Conservation (phyloP, 2,329 filamentous ascomycete species). For the Penicillium sp. region DNA sequence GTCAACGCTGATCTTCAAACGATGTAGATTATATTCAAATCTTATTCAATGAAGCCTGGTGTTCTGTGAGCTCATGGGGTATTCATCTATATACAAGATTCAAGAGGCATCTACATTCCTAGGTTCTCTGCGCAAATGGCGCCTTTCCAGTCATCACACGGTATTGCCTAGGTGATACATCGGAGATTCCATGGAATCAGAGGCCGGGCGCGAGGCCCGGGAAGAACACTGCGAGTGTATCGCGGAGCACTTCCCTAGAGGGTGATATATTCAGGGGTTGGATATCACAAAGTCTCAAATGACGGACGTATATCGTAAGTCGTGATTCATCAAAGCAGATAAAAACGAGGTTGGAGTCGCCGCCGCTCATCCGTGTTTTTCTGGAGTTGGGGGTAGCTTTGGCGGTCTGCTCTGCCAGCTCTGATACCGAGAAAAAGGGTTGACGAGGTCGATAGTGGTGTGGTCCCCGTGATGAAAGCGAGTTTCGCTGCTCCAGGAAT, state of each 20-base stretch:
- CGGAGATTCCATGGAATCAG: not conserved
- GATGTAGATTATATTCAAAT: not conserved
- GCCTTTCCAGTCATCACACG: not conserved
- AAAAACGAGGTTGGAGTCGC: not conserved
- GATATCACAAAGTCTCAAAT: conserved; percentile 8
- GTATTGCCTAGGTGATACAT: not conserved
- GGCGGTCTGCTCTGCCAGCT: conserved; percentile 7
- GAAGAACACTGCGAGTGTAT: not conserved
- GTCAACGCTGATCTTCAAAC: not conserved
- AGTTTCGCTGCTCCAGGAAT: conserved; percentile 31
- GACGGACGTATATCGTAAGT: conserved; percentile 14
- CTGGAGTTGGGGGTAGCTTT: conserved; percentile 5
- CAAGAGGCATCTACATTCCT: not conserved
- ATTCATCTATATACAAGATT: not conserved
- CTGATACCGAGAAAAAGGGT: conserved; percentile 12
- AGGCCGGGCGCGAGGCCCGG: conserved; percentile 4
- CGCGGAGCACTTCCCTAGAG: not conserved
- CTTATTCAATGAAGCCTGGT: not conserved
- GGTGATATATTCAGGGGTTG: conserved; percentile 1
- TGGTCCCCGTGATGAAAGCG: conserved; percentile 21
- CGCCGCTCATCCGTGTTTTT: conserved; percentile 16
- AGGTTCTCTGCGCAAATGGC: not conserved
- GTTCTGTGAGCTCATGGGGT: no score
- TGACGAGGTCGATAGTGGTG: conserved; percentile 25
- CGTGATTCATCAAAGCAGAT: conserved; percentile 16